These are phyloP conservation scores for Hermanozyma aechmeae DNA, from an alignment of 805 yeast genomes.

Conservation along the genomic window DNA sequence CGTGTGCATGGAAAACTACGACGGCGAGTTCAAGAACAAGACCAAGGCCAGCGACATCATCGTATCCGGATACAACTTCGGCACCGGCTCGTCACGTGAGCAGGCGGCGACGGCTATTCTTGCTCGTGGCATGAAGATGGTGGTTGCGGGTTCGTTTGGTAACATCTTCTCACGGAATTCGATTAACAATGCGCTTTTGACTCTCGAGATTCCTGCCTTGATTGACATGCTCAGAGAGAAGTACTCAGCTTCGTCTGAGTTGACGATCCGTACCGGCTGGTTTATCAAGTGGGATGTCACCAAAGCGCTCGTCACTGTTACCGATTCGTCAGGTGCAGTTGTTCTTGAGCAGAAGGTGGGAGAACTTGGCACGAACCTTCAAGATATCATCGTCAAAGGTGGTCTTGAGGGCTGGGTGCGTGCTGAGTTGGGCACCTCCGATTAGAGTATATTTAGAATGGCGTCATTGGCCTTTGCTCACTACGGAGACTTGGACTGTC, in stretches of 20 bases:
- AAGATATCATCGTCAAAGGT: conserved; percentile 93
- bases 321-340: conserved; percentile 51
- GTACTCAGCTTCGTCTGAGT: conserved; percentile 51
- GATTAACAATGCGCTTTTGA: conserved; percentile 90
- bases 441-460: too few species aligned
- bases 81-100: conserved; percentile 97
- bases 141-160: conserved; percentile 95
- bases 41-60: conserved; percentile 84
- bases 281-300: conserved; percentile 88
- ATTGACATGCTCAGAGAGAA: conserved; percentile 66
- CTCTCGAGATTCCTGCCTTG: conserved; percentile 86
- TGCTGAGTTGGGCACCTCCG: too few species aligned
- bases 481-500: too few species aligned
- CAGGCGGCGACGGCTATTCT: conserved; percentile 98
- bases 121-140: conserved; percentile 87
- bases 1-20: conserved; percentile 99
- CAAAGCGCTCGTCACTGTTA: conserved; percentile 69
- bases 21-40: conserved; percentile 74
- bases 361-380: conserved; percentile 89
- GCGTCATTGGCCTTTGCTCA: too few species aligned
- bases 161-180: conserved; percentile 94
- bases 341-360: conserved; percentile 84
- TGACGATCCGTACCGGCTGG: conserved; percentile 94
- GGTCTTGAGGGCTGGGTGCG: conserved; percentile 98
- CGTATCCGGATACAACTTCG: conserved; percentile 89